Base-by-base conservation (phyloP, 148 eudicot genomes). In the Fagopyrum esculentum region DNA sequence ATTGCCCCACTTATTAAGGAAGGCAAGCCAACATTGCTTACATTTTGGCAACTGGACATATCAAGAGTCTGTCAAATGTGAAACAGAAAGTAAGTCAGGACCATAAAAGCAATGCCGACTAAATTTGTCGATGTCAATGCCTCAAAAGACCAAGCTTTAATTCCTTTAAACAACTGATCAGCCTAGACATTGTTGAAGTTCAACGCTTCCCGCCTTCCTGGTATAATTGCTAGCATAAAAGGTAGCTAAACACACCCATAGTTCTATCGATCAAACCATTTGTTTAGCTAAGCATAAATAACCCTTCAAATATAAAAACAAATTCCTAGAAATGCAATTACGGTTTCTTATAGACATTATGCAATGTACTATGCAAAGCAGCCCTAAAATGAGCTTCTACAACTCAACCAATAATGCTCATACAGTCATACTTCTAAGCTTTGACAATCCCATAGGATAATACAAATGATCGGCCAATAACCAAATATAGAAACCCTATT, bases 31-130 rank as follows among this genome's bases (percentile, higher is more conserved):
- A 80, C 80, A 35, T 87, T 89, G 73, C 88, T 89, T 45, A 94
- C 80, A 71, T 89, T 88, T 81, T 88, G 90, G 80, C 95, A 91
- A 66, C 91, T 85, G 61, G 98, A 91, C 83, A 94, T 81, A 82
- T 94, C 91, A 46, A 94, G 97, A 57, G 78, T 82, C 98, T 94
- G 83, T 74, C 16, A 29, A 76, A 79, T 59, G 69, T 63, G 26
- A 10, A 29, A 9, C 11, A 63, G 69, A 63, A 63, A 63, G 16
- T 4, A 6, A 13, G 69, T 63, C 16, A 30, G 69, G 16, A 63
- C 69, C 44, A 30, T 29, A 4, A 63, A 63, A 63, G 69, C 7
- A 30, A 10, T 2, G 2, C 10, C 54, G 3, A 50, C 54, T 35
- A 35, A 35, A 35, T 35, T 35, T 35, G 40, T 1, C 40, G 3